Evolutionary conservation across 2,329 filamentous ascomycete species (phyloP).

Genomic region (Fusarium multiceps): DNA sequence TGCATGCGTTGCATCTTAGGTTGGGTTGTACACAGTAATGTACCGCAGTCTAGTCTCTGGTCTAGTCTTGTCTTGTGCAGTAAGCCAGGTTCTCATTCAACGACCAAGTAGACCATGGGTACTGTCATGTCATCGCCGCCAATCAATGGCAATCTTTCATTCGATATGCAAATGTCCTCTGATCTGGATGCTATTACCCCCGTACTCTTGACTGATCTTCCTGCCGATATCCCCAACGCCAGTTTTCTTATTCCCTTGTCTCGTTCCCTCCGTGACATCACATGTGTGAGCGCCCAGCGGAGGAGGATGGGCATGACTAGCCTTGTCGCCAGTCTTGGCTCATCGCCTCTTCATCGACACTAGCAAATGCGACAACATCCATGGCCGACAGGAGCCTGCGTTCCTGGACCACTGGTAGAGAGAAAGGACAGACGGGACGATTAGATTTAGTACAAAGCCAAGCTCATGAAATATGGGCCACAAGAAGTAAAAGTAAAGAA

Average conservation of each 20-base stretch:
- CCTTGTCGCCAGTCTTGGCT: not conserved
- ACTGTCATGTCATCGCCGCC: not conserved
- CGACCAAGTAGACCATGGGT: not conserved
- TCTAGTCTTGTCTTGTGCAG: not conserved
- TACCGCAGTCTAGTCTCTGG: not conserved
- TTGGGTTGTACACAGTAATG: not conserved
- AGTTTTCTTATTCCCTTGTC: constrained; percentile 1
- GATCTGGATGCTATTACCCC: constrained; percentile 6
- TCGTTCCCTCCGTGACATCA: not conserved
- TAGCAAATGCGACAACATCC: constrained; percentile 1
- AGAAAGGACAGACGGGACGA: constrained; percentile 7
- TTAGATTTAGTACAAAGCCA: constrained; percentile 23
- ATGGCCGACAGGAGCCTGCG: not conserved
- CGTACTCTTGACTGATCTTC: constrained; percentile 6
- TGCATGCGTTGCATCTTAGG: constrained; percentile 3
- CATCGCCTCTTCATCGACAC: not conserved
- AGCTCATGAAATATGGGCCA: constrained; percentile 27
- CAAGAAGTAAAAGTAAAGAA: constrained; percentile 23
- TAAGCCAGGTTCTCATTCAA: constrained; percentile 2
- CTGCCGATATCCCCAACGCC: constrained; percentile 23
- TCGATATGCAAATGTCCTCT: not conserved
- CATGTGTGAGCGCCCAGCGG: not conserved
- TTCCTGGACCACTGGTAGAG: constrained; percentile 2
- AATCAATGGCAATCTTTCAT: constrained; percentile 15
- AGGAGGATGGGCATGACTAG: not conserved